These are phyloP conservation scores for Limonium bicolor DNA, from an alignment of 148 eudicot genomes.

Conservation along the genomic window DNA sequence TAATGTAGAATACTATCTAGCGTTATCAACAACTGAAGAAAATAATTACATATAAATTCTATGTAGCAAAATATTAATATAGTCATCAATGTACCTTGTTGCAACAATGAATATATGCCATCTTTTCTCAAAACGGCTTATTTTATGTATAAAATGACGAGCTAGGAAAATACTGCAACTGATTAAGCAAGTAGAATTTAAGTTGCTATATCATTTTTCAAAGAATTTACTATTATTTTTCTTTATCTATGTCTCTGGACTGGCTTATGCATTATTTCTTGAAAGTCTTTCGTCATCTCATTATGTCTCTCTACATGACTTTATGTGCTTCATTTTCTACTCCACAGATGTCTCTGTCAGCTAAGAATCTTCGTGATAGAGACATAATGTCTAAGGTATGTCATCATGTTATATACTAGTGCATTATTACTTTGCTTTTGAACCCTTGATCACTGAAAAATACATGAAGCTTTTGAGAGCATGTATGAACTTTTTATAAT, in stretches of 20 bases:
- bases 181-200: background rate
- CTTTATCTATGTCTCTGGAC: too few relatives aligned
- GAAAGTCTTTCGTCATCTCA: background rate
- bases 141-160: too few relatives aligned
- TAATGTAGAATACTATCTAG: too few relatives aligned
- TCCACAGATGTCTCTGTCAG: conserved; percentile 72
- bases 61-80: too few relatives aligned
- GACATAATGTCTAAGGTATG: conserved; percentile 72
- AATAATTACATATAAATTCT: too few relatives aligned
- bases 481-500: too few relatives aligned
- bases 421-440: background rate
- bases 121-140: too few relatives aligned
- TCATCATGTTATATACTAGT: background rate
- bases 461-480: background rate
- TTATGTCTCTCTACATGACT: background rate
- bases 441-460: background rate
- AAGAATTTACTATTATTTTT: background rate
- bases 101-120: too few relatives aligned
- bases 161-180: too few relatives aligned
- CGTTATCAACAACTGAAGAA: too few relatives aligned
- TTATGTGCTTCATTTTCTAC: conserved; percentile 5
- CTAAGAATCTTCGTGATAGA: conserved; percentile 52
- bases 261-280: background rate
- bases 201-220: background rate
- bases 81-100: too few relatives aligned